These are phyloP conservation scores for Emmonsiellopsis sp. DNA, from an alignment of 2,329 filamentous ascomycete genomes.

Conservation along the genomic window DNA sequence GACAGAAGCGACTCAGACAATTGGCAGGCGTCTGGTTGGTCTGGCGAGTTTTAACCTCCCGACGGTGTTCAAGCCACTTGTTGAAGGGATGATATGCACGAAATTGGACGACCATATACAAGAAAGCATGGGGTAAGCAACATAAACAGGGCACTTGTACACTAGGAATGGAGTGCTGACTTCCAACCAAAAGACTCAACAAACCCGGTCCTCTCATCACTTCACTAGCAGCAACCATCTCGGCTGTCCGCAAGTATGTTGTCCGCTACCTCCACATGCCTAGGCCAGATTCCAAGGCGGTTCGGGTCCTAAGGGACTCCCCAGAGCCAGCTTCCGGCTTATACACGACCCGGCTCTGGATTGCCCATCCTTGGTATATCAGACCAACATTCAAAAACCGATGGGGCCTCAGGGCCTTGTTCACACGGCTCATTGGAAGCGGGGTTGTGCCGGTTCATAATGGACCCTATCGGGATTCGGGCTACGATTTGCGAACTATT, in stretches of 20 bases:
- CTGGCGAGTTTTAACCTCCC: conserved; percentile 51
- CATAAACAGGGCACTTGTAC: conserved; percentile 18
- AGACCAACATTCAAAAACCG: conserved; percentile 14
- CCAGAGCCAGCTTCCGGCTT: conserved; percentile 9
- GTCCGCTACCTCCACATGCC: conserved; percentile 52
- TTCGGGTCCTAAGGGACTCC: conserved; percentile 10
- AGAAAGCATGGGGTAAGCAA: conserved; percentile 52
- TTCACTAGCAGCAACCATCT: conserved; percentile 17
- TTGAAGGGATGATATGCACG: conserved; percentile 42
- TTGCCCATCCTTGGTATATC: conserved; percentile 19
- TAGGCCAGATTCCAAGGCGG: conserved; percentile 27
- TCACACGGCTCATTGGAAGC: conserved; percentile 12
- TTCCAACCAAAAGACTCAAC: conserved; percentile 10
- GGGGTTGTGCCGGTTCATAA: conserved; percentile 6
- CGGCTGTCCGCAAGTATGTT: conserved; percentile 44
- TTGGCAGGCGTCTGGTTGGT: conserved; percentile 49
- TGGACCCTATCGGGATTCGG: conserved; percentile 11
- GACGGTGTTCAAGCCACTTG: conserved; percentile 35
- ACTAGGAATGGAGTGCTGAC: conserved; percentile 6
- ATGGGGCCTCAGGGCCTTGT: conserved; percentile 13
- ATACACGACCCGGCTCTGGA: conserved; percentile 11
- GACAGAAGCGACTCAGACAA: conserved; percentile 36
- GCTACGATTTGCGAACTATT: conserved; percentile 14
- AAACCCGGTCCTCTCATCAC: not conserved
- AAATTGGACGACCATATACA: conserved; percentile 57